Evolutionary conservation across 2,329 filamentous ascomycete genomes (phyloP), one percentile per base, ranked within the genome.

Genomic region (Paecilomyces formosus): DNA sequence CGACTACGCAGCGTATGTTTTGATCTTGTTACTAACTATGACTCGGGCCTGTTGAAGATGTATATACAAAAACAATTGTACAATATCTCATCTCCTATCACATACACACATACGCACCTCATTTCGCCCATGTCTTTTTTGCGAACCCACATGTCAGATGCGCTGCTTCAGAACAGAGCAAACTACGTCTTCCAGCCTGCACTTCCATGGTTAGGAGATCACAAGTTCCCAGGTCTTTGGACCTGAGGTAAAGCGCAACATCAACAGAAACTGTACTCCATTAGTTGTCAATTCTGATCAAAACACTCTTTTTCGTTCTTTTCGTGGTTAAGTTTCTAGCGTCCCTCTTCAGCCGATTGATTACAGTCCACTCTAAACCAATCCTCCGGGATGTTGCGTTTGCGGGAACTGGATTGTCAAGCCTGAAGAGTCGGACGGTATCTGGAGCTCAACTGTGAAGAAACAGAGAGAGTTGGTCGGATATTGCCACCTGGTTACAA

Each of bases 121-220:
- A 6, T 52, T 7, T 52, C 21, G 6, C 3, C 50, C 9, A 11
- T n/a, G 15, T 50, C n/a, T n/a, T 11, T 50, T 18, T 50, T 50
- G 24, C 24, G 6, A 26, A 26, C 6, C 24, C 3, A n/a, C 13
- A 22, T 8, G n/a, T 52, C 22, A 52, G 22, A 71, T 68, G 78
- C 79, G 79, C 79, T 76, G 75, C 74, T 69, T 65, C 63, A 65
- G 81, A 80, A 82, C 80, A 81, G 79, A 80, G 74, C 66, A 69
- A 60, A 66, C 72, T 69, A 77, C 76, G 73, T 82, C 79, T 45
- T 79, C 67, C 78, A 78, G 71, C 71, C 72, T 65, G 64, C 59
- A 65, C 63, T 58, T 61, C 76, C 71, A 76, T 81, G 74, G 72
- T 77, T 79, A 77, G 68, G 60, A 76, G 80, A 79, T 81, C 78